Base-by-base conservation (phyloP, 2,329 filamentous ascomycete species). In the Parascedosporium putredinis region DNA sequence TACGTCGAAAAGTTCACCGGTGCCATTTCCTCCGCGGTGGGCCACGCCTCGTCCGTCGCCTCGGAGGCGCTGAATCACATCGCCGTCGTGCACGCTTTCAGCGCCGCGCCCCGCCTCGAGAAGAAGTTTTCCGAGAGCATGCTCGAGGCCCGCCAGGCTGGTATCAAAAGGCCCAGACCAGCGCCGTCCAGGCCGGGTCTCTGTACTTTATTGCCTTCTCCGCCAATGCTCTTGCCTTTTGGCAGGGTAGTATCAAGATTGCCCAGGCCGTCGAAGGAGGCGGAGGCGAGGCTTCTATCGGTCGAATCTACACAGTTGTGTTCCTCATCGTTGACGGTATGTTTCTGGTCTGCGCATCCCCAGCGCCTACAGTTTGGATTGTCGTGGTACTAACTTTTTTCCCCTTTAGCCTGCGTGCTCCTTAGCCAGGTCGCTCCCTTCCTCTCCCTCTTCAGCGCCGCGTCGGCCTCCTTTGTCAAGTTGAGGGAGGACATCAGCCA, bases 141-240 rank as follows among this genome's bases (percentile, higher is more conserved):
- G 44, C 67, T 66, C 23, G 61, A 64, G 3, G 74, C 79, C 3
- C 68, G 72, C 45, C 67, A 63, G 8, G 69, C 75, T 22, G 79
- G 74, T 2, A 70, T 79, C 52, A 76, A 77, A 85, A 84, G 59
- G 73, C 77, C 0, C 20, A 20, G 20, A 42, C 73, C 1, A 69
- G 75, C 23, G 83, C 75, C 3, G 61, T 76, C 0, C 79, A 84
- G 57, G 71, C 78, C 6, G 81, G 81, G 8, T 61, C 76, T 14
- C 64, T 85, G 5, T 86, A 83, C 59, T 85, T 86, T 54, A 76
- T 86, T 54, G 78, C 80, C 3, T 85, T 83, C 55, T 74, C 78
- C 2, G 79, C 79, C 5, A 85, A 84, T 59, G 79, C 78, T 1
- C 67, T 86, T 12, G 79, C 81, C 0, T 85, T 83, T 58, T 86